These are phyloP conservation scores for Leptographium wingfieldii DNA, from an alignment of 2,329 filamentous ascomycete species.

Conservation along the genomic window DNA sequence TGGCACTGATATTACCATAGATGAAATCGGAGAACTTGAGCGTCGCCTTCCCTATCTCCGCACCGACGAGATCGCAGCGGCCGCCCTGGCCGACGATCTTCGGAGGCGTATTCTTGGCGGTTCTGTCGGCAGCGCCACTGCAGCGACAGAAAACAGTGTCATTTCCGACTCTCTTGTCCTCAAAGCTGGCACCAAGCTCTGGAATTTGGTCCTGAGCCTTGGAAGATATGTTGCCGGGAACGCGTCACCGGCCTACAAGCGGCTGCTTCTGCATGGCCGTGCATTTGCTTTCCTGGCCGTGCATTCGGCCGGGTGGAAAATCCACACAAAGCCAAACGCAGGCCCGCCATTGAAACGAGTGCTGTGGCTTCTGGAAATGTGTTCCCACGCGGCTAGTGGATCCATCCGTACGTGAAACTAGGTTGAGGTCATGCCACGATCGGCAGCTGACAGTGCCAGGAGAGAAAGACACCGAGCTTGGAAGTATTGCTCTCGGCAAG, in stretches of 20 bases:
- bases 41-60: constrained; percentile 4
- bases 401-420: constrained; percentile 43
- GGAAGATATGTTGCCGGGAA: constrained; percentile 5
- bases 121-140: background rate
- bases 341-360: background rate
- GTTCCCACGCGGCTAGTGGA: constrained; percentile 21
- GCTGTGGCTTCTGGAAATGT: constrained; percentile 4
- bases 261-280: constrained; percentile 27
- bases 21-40: background rate
- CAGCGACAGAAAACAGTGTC: background rate
- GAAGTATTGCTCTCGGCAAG: constrained; percentile 48
- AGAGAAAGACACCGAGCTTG: constrained; percentile 42
- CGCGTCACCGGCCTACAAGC: constrained; percentile 11
- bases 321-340: background rate
- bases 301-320: constrained; percentile 21
- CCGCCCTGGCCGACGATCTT: constrained; percentile 4
- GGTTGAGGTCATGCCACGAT: background rate
- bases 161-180: background rate
- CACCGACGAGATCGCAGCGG: constrained; percentile 4
- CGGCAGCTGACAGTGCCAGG: constrained; percentile 21
- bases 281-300: constrained; percentile 56
- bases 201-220: constrained; percentile 8
- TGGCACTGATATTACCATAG: background rate
- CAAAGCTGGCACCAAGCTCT: constrained; percentile 5
- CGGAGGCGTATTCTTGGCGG: background rate